These are phyloP conservation scores for Endocalyx cinctus DNA, from an alignment of 2,329 filamentous ascomycete species.

Conservation along the genomic window DNA sequence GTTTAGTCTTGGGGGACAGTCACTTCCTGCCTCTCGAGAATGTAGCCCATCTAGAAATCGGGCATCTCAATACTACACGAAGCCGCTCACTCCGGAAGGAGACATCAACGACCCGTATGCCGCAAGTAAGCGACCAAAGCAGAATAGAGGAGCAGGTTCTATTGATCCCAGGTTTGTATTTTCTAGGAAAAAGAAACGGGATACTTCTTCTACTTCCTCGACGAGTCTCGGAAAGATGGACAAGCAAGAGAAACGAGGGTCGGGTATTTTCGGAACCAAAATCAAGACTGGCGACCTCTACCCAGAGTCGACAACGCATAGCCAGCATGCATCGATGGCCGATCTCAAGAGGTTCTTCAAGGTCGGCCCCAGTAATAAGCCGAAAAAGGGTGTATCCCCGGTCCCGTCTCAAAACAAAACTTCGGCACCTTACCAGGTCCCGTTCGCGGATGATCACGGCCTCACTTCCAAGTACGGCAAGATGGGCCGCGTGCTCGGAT, in stretches of 20 bases:
- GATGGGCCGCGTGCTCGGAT: slow-evolving; percentile 87
- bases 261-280: slow-evolving; percentile 35
- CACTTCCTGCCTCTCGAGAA: slow-evolving; percentile 55
- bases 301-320: slow-evolving; percentile 43
- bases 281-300: slow-evolving; percentile 40
- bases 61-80: slow-evolving; percentile 61
- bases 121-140: slow-evolving; percentile 71
- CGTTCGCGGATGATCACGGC: slow-evolving; percentile 92
- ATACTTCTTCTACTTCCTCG: slow-evolving; percentile 50
- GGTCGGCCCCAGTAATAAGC: slow-evolving; percentile 64
- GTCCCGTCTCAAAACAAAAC: slow-evolving; percentile 49
- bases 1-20: slow-evolving; percentile 45
- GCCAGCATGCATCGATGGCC: slow-evolving; percentile 76
- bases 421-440: slow-evolving; percentile 59
- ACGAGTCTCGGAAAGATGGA: slow-evolving; percentile 43
- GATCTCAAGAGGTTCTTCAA: slow-evolving; percentile 97
- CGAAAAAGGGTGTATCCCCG: slow-evolving; percentile 64
- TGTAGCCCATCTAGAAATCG: slow-evolving; percentile 60
- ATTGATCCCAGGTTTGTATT: slow-evolving; percentile 86
- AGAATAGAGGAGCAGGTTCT: slow-evolving; percentile 55
- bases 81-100: slow-evolving; percentile 73
- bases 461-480: slow-evolving; percentile 91
- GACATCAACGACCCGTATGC: slow-evolving; percentile 83
- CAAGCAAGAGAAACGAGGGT: slow-evolving; percentile 47
- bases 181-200: slow-evolving; percentile 64